Base-by-base conservation (phyloP, 2,329 filamentous ascomycete species). In the Septoria linicola region DNA sequence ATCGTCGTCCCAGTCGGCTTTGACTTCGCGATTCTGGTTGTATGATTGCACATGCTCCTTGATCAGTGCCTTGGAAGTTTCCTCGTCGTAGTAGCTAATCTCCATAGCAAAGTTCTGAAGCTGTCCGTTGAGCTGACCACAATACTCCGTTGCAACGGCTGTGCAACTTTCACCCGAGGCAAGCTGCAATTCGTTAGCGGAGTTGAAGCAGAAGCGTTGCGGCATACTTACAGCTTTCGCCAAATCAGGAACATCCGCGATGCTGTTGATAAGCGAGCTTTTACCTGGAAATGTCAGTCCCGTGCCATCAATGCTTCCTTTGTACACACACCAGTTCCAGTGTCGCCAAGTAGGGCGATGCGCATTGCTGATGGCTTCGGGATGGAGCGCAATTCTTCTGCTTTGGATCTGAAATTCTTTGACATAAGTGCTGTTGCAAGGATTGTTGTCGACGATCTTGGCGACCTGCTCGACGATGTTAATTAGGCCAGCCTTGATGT, bases 181-280 rank as follows among this genome's bases (percentile, higher is more conserved):
- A 8, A 55, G n/a, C 42, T 52, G 17, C 7, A 36, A 4, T 8
- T 27, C 16, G 41, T 39, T 27, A 51, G 47, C 27, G 13, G 7
- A 30, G 7, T 13, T 10, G 7, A 30, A n/a, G 17, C 19, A 39
- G 4, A 8, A 41, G 30, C 3, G n/a, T n/a, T n/a, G n/a, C n/a
- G n/a, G n/a, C 20, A 40, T 36, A 30, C 41, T 31, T 41, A 52
- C 49, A 19, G 57, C 50, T 41, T 54, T 59, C 13, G 64, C 57
- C 1, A 66, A 32, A 17, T 54, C 32, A 0, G 49, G 49, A 1
- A 51, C 46, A 16, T 59, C 59, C 4, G 55, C 44, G 6, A 67
- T 3, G 0, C 59, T 51, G 31, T 64, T 65, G 6, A 66, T 36
- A 1, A 63, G 40, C 1, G 59, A 63, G 50, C 59, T 63, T 42